These are phyloP conservation scores for Paraphoma chrysanthemicola DNA, from an alignment of 2,329 filamentous ascomycete species.

Conservation along the genomic window DNA sequence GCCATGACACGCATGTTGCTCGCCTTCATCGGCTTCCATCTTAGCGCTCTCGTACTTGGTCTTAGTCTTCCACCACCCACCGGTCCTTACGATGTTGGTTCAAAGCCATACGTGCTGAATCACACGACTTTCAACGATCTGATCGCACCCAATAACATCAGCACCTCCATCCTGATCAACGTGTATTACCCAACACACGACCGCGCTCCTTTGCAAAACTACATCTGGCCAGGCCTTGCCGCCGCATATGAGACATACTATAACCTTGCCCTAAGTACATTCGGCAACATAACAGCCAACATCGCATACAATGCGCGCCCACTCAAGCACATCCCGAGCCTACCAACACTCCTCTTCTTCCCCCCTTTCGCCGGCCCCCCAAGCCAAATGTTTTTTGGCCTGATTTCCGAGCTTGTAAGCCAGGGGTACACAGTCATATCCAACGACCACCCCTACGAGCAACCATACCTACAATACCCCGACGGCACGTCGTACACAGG, in stretches of 20 bases:
- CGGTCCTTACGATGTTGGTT: slow-evolving; percentile 17
- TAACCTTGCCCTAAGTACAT: not conserved
- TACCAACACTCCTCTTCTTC: slow-evolving; percentile 19
- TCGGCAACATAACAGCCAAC: not conserved
- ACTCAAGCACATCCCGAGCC: not conserved
- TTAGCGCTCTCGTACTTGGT: not conserved
- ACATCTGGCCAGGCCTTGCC: slow-evolving; percentile 10
- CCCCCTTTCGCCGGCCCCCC: slow-evolving; percentile 16
- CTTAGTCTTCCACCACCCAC: slow-evolving; percentile 20
- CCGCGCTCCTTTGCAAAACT: not conserved
- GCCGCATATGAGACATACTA: slow-evolving; percentile 6
- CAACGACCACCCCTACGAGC: slow-evolving; percentile 25
- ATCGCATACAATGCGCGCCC: slow-evolving; percentile 5
- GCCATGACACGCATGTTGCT: too few species aligned
- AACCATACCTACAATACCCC: slow-evolving; percentile 20
- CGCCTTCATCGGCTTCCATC: too few species aligned
- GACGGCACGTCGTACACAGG: slow-evolving; percentile 13
- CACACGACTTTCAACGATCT: slow-evolving; percentile 19
- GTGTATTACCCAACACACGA: slow-evolving; percentile 20
- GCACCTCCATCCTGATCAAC: slow-evolving; percentile 16
- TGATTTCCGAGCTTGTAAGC: slow-evolving; percentile 17
- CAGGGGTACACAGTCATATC: slow-evolving; percentile 18
- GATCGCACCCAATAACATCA: slow-evolving; percentile 12
- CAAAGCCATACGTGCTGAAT: slow-evolving; percentile 12
- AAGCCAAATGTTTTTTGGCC: slow-evolving; percentile 8